These are phyloP conservation scores for Calonectria pteridis DNA, from an alignment of 2,329 filamentous ascomycete genomes.

Conservation along the genomic window DNA sequence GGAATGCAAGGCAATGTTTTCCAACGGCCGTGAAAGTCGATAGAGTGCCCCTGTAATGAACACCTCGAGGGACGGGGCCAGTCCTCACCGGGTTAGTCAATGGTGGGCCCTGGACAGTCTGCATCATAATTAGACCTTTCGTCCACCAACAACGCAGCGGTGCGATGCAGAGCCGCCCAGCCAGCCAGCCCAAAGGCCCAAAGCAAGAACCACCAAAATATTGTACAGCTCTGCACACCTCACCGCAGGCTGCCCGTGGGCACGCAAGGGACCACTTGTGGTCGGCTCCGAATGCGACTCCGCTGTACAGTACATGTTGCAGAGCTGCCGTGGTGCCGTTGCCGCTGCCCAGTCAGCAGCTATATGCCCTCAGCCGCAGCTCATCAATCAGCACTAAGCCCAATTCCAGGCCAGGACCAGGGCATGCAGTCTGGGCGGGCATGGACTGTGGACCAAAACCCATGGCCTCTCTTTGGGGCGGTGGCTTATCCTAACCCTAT, in stretches of 20 bases:
- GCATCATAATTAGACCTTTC: constrained; percentile 5
- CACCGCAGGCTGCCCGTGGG: neutral
- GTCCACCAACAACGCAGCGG: neutral
- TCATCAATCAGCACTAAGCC: constrained; percentile 44
- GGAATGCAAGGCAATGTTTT: neutral
- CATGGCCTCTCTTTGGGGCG: constrained; percentile 36
- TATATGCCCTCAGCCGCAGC: constrained; percentile 43
- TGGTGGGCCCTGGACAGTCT: neutral
- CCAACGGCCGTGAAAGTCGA: neutral
- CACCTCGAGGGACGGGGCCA: neutral
- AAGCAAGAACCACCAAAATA: neutral
- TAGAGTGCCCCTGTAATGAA: neutral
- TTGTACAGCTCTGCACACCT: neutral
- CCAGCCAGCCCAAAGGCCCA: constrained; percentile 13
- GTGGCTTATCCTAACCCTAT: constrained; percentile 40
- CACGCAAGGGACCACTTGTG: constrained; percentile 23
- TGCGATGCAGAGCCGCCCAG: constrained; percentile 8
- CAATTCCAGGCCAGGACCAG: constrained; percentile 36
- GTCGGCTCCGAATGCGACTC: constrained; percentile 13
- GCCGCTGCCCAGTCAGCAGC: constrained; percentile 23
- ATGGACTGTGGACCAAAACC: constrained; percentile 26
- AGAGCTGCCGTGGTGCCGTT: neutral
- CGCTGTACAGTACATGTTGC: neutral
- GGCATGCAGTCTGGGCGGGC: constrained; percentile 26
- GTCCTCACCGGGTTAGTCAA: neutral